phyloP scores from a whole-genome alignment of 805 yeast genomes.

The Kluyveromyces wickerhamii region DNA sequence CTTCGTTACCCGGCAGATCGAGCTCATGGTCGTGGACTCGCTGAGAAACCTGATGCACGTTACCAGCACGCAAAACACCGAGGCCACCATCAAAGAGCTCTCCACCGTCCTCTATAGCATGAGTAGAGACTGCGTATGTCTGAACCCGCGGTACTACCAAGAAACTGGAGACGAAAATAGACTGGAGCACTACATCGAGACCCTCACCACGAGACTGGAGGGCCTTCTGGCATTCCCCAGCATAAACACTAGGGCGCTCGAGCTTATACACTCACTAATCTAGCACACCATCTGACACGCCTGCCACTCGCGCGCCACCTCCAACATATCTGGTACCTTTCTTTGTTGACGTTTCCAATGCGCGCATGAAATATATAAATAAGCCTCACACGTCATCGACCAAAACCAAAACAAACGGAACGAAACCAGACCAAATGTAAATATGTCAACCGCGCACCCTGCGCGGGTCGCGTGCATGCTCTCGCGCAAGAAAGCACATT shows the following conservation, averaged over 20 bases:
- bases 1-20: slow-evolving; percentile 13
- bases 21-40: slow-evolving; percentile 9
- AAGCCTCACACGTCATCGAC: too few relatives aligned
- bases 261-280: slow-evolving; percentile 1
- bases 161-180: not conserved
- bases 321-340: not conserved
- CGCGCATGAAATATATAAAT: too few relatives aligned
- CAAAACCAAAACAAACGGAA: too few relatives aligned
- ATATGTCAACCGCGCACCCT: too few relatives aligned
- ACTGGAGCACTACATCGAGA: slow-evolving; percentile 1
- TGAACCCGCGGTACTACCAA: not conserved
- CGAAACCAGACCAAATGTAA: too few relatives aligned
- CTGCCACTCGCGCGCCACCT: not conserved
- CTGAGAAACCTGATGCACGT: slow-evolving; percentile 1
- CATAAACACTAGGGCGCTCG: not conserved
- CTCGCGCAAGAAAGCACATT: too few relatives aligned
- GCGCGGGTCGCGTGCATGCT: too few relatives aligned
- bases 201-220: not conserved
- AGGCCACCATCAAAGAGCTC: slow-evolving; percentile 1
- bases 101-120: slow-evolving; percentile 3
- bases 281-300: not conserved
- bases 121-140: slow-evolving; percentile 2
- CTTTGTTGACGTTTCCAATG: too few relatives aligned
- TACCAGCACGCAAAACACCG: not conserved
- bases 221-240: not conserved